Evolutionary conservation across 108 stramenopile genomes (phyloP).

Genomic region (Pelagomonas calceolata): DNA sequence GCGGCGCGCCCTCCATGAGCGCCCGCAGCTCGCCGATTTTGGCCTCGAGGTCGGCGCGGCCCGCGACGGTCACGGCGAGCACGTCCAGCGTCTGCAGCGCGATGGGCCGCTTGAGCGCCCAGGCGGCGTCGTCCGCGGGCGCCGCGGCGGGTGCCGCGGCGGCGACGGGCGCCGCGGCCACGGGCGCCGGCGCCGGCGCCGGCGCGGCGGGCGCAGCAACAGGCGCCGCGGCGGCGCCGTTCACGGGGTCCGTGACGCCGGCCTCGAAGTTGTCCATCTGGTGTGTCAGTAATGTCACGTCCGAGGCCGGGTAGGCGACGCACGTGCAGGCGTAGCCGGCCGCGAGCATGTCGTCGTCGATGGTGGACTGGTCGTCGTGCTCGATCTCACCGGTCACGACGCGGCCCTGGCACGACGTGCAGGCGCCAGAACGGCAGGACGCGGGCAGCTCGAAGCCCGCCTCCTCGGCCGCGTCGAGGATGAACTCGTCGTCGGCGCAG

Average conservation of each 20-base stretch:
- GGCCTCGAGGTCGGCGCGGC: neutral
- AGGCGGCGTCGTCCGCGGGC: neutral
- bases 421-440: neutral
- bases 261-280: slow-evolving; percentile 3
- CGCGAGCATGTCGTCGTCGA: neutral
- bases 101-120: neutral
- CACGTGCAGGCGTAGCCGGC: neutral
- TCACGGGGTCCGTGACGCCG: neutral
- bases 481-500: neutral
- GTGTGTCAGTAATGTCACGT: neutral
- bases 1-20: neutral
- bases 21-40: neutral
- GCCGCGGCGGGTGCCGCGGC: neutral
- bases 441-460: neutral
- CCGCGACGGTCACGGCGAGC: neutral
- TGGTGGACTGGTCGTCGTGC: neutral
- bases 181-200: neutral
- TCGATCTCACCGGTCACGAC: neutral
- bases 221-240: too few species aligned
- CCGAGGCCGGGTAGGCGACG: neutral
- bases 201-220: neutral
- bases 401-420: neutral
- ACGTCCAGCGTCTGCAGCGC: neutral
- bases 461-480: neutral
- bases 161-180: neutral